Base-by-base conservation (phyloP, 352 stramenopile species). In the Pythium coloratum region DNA sequence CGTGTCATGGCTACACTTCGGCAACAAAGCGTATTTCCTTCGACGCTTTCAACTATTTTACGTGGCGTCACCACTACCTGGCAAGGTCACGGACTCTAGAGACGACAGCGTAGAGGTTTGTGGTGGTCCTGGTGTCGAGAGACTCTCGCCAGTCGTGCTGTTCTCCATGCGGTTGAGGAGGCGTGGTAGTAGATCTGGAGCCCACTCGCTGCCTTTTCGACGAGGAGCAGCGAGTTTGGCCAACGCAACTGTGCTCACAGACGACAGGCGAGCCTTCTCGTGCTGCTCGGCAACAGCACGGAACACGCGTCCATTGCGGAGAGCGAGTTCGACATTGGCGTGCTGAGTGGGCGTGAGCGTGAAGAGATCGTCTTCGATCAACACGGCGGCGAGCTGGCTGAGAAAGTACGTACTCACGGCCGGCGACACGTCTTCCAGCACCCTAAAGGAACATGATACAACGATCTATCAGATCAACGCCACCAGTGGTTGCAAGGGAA, bases 381-480 rank as follows among this genome's bases (percentile, higher is more conserved):
- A 67, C 44, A 91, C 85, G 0, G 85, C 86, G 10, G 83, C 83
- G 42, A 94, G 66, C 30, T 94, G 85, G 54, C 85, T 94, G 56
- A 91, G 38, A 66, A 94, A 91, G 66, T 92, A 94, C 13, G 78
- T 90, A 69, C 81, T 92, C 50, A 94, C 83, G 20, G 85, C 83
- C 6, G 85, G 85, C 0, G 83, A 91, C 18, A 90, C 82, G 56
- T 90, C 73, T 55, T 86, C 82, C 20, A 93, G 66, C 0, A 72
- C 57, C 51, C 84, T 90, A 60, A 12, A 50, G 20, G 20, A 24
- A 24, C 20, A 24, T 24, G 20, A 24, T 24, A 24, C 20, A 24
- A 24, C 20, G 20, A 24, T 0, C 20, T 24, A 24, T 24, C 20
- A 24, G 20, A 24, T 24, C 20, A 24, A 24, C 20, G 20, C 20